phyloP scores from a whole-genome alignment of 1,284 basidiomycete species.

The Ustilago shanxiensis region DNA sequence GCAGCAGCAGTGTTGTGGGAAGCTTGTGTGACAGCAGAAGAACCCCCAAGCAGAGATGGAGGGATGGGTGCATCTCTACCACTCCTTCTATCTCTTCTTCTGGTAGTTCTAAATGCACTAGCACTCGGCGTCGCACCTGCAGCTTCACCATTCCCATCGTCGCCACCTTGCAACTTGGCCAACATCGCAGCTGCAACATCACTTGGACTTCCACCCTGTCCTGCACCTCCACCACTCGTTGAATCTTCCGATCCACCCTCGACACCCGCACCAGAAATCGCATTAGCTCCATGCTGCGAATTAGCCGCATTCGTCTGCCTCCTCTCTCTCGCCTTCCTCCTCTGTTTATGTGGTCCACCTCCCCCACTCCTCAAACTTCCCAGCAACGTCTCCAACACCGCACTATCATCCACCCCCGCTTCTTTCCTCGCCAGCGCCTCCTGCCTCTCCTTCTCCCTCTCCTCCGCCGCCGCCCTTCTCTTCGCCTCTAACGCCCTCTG shows the following conservation, averaged over 20 bases:
- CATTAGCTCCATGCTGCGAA: constrained; percentile 13
- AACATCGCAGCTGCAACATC: constrained; percentile 66
- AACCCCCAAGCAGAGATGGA: neutral
- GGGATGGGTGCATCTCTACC: constrained; percentile 28
- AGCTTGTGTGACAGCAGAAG: neutral
- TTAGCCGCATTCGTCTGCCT: constrained; percentile 52
- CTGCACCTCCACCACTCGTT: constrained; percentile 3
- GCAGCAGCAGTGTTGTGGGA: neutral
- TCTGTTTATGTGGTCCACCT: constrained; percentile 58
- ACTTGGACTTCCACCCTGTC: constrained; percentile 41
- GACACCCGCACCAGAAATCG: neutral
- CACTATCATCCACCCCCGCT: constrained; percentile 66
- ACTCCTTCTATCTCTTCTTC: constrained; percentile 40
- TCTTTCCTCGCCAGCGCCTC: constrained; percentile 66
- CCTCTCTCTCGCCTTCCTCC: constrained; percentile 60
- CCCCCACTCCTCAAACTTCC: constrained; percentile 64
- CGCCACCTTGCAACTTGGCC: constrained; percentile 62
- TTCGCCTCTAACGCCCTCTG: constrained; percentile 66
- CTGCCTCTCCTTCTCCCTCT: constrained; percentile 63
- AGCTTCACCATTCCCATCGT: constrained; percentile 12
- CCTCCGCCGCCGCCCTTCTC: constrained; percentile 65
- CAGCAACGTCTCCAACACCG: constrained; percentile 68
- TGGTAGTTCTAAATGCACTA: constrained; percentile 38
- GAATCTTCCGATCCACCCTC: constrained; percentile 33
- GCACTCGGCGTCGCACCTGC: constrained; percentile 11